Evolutionary conservation across 176 grass and related monocot genomes (phyloP).

Genomic region (Musa beccarii): DNA sequence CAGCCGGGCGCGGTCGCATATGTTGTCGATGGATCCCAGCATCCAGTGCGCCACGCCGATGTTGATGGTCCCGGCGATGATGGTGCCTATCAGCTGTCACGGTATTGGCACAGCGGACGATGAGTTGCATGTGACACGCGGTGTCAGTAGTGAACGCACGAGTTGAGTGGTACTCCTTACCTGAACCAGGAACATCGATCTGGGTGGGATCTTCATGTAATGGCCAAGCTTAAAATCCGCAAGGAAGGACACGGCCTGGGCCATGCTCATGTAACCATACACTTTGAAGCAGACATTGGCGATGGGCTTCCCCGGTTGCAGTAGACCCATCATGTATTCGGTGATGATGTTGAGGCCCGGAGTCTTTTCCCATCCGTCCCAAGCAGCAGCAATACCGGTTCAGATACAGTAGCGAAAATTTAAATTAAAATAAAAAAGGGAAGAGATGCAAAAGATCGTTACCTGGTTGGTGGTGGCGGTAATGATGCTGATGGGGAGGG

Average conservation of each 20-base stretch:
- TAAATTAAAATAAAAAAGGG: not conserved
- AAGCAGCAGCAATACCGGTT: not conserved
- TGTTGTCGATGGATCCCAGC: conserved; percentile 45
- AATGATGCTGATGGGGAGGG: conserved; percentile 78
- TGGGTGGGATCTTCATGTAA: conserved; percentile 98
- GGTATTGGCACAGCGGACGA: too few relatives aligned
- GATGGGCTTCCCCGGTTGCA: conserved; percentile 73
- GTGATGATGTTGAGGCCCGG: conserved; percentile 93
- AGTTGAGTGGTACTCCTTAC: conserved; percentile 19
- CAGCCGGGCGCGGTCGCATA: conserved; percentile 37
- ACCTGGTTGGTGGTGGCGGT: conserved; percentile 82
- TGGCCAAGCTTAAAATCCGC: conserved; percentile 92
- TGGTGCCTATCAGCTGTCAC: conserved; percentile 45
- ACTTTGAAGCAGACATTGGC: conserved; percentile 83
- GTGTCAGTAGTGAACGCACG: not conserved
- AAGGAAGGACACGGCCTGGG: conserved; percentile 67
- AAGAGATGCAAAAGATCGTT: not conserved
- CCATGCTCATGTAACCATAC: conserved; percentile 96
- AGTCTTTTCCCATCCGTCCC: conserved; percentile 13
- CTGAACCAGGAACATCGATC: conserved; percentile 92
- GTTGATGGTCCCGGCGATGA: conserved; percentile 63
- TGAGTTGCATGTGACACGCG: not conserved
- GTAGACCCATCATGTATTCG: conserved; percentile 69
- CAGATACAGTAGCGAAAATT: not conserved
- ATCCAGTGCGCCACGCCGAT: conserved; percentile 63